Evolutionary conservation across 2,329 filamentous ascomycete genomes (phyloP).

Genomic region (Cadophora luteo-olivacea): DNA sequence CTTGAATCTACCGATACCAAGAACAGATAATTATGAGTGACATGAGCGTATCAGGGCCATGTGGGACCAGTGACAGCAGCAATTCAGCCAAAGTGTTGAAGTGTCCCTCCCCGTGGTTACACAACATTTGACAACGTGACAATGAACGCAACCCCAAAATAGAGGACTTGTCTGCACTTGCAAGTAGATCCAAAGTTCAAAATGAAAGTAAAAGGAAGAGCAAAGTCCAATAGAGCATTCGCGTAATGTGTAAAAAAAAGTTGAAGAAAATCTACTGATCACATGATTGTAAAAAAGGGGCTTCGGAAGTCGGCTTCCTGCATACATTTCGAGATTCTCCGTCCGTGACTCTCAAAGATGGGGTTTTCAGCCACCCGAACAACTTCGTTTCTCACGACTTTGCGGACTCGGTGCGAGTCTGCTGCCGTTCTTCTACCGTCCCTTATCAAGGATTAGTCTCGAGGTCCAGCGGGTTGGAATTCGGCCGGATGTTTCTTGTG

Average conservation of each 20-base stretch:
- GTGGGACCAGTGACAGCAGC: background rate
- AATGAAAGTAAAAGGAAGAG: background rate
- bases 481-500: conserved; percentile 25
- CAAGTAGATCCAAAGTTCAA: background rate
- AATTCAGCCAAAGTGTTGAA: background rate
- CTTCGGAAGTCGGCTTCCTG: background rate
- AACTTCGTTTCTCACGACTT: background rate
- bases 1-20: no score
- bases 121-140: background rate
- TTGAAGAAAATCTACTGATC: background rate
- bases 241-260: background rate
- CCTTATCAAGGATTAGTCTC: background rate
- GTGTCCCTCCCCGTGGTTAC: background rate
- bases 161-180: background rate
- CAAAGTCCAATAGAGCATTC: no score
- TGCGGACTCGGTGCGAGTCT: background rate
- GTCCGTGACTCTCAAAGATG: background rate
- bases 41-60: background rate
- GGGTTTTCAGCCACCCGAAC: background rate
- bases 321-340: background rate
- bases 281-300: background rate
- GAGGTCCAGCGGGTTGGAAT: background rate
- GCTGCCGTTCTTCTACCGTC: background rate
- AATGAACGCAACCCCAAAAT: background rate
- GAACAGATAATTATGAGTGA: no score